Evolutionary conservation across 768 basidiomycete genomes (phyloP).

Genomic region (Mrakia gelida): DNA sequence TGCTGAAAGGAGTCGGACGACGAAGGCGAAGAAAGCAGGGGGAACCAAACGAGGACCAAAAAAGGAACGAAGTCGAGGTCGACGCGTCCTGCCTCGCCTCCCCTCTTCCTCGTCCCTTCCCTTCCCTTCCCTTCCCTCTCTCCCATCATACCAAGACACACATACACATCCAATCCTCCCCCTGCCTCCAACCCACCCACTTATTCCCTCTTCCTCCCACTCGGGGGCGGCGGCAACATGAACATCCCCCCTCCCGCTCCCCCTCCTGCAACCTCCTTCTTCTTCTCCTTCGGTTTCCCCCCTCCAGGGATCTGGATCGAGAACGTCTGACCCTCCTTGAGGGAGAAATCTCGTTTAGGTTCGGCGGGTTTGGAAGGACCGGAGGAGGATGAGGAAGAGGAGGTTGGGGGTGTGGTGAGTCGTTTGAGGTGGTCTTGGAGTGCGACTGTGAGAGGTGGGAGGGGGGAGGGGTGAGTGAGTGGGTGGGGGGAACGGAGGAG

Average conservation of each 20-base stretch:
- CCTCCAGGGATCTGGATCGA: slow-evolving; percentile 77
- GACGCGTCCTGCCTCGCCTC: too few relatives aligned
- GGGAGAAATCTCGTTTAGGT: slow-evolving; percentile 68
- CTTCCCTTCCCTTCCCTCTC: too few relatives aligned
- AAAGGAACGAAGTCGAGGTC: too few relatives aligned
- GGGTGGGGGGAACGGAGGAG: not conserved
- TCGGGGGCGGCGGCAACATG: slow-evolving; percentile 22
- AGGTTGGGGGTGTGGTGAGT: slow-evolving; percentile 40
- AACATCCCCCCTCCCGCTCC: not conserved
- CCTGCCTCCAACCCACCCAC: not conserved
- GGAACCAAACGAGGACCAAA: too few relatives aligned
- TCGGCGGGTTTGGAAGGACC: slow-evolving; percentile 56
- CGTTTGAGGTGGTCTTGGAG: slow-evolving; percentile 47
- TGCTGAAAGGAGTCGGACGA: too few relatives aligned
- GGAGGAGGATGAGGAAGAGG: slow-evolving; percentile 44
- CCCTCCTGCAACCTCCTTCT: slow-evolving; percentile 11
- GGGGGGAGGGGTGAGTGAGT: not conserved
- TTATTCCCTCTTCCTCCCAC: slow-evolving; percentile 17
- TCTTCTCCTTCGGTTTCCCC: not conserved
- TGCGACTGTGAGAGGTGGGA: slow-evolving; percentile 51
- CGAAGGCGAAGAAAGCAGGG: too few relatives aligned
- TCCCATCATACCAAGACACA: too few relatives aligned
- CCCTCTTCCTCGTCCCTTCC: too few relatives aligned
- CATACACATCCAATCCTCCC: not conserved
- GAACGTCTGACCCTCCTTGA: slow-evolving; percentile 94